phyloP scores from a whole-genome alignment of 1,284 basidiomycete species.

The Veloboletus limbatus region DNA sequence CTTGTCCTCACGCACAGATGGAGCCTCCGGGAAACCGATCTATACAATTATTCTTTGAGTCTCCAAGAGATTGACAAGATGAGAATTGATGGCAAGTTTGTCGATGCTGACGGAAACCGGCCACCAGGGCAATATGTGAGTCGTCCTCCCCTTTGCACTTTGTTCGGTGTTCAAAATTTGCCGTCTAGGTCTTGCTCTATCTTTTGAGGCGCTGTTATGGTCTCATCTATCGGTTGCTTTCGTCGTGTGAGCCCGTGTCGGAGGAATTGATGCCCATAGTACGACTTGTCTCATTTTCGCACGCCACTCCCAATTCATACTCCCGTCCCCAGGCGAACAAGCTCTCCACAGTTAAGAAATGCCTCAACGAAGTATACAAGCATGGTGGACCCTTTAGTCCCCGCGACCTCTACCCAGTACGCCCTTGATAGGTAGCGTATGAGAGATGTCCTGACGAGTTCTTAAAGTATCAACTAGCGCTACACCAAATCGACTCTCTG shows the following conservation, averaged over 20 bases:
- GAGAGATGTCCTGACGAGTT: conserved; percentile 3
- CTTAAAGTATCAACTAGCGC: conserved; percentile 87
- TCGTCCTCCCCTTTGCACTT: conserved; percentile 9
- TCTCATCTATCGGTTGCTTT: conserved; percentile 90
- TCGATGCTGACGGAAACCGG: conserved; percentile 90
- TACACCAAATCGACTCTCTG: conserved; percentile 94
- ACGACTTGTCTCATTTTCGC: conserved; percentile 29
- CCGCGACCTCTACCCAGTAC: conserved; percentile 92
- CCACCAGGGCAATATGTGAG: conserved; percentile 89
- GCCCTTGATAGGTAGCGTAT: conserved; percentile 26
- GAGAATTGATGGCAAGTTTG: conserved; percentile 95
- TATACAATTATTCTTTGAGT: conserved; percentile 92
- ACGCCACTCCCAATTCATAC: background rate
- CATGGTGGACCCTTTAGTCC: conserved; percentile 94
- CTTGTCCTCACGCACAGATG: conserved; percentile 94
- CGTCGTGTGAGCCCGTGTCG: conserved; percentile 98
- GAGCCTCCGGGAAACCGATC: conserved; percentile 94
- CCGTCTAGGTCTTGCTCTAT: conserved; percentile 80
- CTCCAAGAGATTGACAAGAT: conserved; percentile 97
- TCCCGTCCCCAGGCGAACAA: conserved; percentile 74
- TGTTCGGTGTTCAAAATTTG: background rate
- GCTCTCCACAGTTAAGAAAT: conserved; percentile 91
- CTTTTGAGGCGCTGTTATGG: conserved; percentile 94
- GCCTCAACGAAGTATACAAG: conserved; percentile 95
- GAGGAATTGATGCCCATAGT: conserved; percentile 97